These are phyloP conservation scores for Barnettozyma pratensis DNA, from an alignment of 805 yeast species.

Conservation along the genomic window DNA sequence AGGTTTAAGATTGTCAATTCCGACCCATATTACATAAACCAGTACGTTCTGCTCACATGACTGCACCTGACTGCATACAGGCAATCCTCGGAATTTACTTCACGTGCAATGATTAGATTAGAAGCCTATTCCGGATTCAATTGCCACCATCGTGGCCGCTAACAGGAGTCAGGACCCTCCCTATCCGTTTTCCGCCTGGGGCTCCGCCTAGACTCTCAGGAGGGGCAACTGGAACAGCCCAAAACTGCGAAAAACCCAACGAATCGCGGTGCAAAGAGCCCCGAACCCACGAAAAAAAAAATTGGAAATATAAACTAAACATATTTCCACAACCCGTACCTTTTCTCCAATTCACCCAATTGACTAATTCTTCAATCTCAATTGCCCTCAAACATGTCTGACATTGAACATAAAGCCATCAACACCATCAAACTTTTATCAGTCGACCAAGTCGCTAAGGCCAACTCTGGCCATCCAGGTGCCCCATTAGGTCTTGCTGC, in stretches of 20 bases:
- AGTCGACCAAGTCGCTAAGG: conserved; percentile 78
- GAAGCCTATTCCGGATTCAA: background rate
- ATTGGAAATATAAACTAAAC: background rate
- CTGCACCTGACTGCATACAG: background rate
- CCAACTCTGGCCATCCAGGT: conserved; percentile 98
- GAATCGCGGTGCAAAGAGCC: conserved; percentile 6
- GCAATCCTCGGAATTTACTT: background rate
- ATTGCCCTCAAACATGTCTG: conserved; percentile 10
- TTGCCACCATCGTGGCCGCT: background rate
- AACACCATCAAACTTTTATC: conserved; percentile 86
- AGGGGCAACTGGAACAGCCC: background rate
- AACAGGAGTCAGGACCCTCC: no score
- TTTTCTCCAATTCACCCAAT: background rate
- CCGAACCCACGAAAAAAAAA: conserved; percentile 2
- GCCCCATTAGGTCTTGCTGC: conserved; percentile 99
- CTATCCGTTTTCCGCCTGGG: background rate
- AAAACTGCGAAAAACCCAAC: background rate
- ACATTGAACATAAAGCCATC: conserved; percentile 68
- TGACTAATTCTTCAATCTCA: background rate
- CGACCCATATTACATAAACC: no score
- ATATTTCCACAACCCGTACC: background rate
- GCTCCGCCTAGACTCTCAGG: background rate
- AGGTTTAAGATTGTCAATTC: no score
- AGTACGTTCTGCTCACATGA: background rate
- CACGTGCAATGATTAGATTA: background rate